A percentile compares a stretch with the other conserved stretches of the same genome.
phyloP scores from a whole-genome alignment of 2,329 filamentous ascomycete genomes.

The Fusarium zealandicum region DNA sequence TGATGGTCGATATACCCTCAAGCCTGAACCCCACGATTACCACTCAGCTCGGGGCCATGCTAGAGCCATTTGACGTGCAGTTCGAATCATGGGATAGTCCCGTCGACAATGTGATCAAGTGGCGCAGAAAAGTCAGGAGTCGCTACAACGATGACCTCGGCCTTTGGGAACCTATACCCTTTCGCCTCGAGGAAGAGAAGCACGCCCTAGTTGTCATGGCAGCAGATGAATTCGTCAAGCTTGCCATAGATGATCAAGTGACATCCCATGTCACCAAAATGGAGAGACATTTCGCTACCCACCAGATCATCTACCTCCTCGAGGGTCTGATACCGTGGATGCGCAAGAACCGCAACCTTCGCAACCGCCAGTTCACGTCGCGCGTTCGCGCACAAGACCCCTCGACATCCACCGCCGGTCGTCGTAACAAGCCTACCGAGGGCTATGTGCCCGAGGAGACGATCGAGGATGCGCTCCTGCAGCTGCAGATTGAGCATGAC shows the following conservation, averaged over 20 bases:
- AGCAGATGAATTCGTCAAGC: conserved; percentile 70
- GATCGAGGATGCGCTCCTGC: conserved; percentile 74
- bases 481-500: conserved; percentile 71
- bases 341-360: conserved; percentile 70
- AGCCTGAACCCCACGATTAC: conserved; percentile 58
- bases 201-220: conserved; percentile 68
- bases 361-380: conserved; percentile 72
- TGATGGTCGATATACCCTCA: conserved; percentile 75
- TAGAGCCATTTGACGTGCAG: conserved; percentile 59
- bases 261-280: conserved; percentile 65
- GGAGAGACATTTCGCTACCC: conserved; percentile 58
- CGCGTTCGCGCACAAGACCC: conserved; percentile 61
- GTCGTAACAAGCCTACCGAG: conserved; percentile 49
- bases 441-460: conserved; percentile 70
- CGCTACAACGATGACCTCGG: conserved; percentile 66
- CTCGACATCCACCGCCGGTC: conserved; percentile 39
- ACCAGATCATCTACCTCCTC: conserved; percentile 72
- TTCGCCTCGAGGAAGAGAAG: conserved; percentile 61
- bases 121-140: conserved; percentile 72
- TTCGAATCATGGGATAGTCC: conserved; percentile 54
- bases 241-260: conserved; percentile 61
- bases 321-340: conserved; percentile 73
- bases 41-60: conserved; percentile 57
- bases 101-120: conserved; percentile 65
- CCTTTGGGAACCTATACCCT: conserved; percentile 69